Base-by-base conservation (phyloP, 2,329 filamentous ascomycete genomes). In the Phialocephala sp. region DNA sequence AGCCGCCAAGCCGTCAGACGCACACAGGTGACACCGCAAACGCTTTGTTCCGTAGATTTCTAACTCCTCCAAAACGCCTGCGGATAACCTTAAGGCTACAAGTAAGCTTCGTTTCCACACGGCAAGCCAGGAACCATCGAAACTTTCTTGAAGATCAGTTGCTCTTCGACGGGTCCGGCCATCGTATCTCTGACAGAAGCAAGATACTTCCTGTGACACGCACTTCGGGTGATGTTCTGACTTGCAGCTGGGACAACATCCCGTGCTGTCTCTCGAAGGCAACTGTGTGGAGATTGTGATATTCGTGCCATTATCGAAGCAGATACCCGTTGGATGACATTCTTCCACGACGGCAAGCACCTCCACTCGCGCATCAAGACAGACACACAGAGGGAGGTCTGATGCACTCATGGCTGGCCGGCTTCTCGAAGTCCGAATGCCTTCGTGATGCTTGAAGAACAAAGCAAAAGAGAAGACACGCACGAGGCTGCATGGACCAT, bases 1-100 rank as follows among this genome's bases (percentile, higher is more conserved):
- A 54, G 24, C 50, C 11, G 3, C 27, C 22, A 27, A 54, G 24
- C 50, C 50, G 32, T 54, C 27, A 35, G 50, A 54, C 24, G 50
- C 50, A 54, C 24, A 35, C 14, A 9, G 22, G 50, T 54, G 24
- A 54, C 50, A 54, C 50, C 14, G 3, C 22, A 54, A 32, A 54
- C 50, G 50, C 50, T 24, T 35, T 47, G 50, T 54, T 32, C 50
- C 22, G 47, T 54, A 54, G 50, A 54, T 35, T 32, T 54, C 50
- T 35, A 27, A 54, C 43, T 59, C 52, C 41, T 24, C 47, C 45
- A 41, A 45, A 54, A 41, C 35, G 14, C 45, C 27, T 22, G 60
- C 37, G 41, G 32, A 63, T 59, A 56, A 47, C 27, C 5, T 57
- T 57, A 50, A 59, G 43, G 32, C 54, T 59, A n/a, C n/a, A n/a